Conservation (phyloP, 2,329 filamentous ascomycete genomes). For the Zasmidium citrigriseum region DNA sequence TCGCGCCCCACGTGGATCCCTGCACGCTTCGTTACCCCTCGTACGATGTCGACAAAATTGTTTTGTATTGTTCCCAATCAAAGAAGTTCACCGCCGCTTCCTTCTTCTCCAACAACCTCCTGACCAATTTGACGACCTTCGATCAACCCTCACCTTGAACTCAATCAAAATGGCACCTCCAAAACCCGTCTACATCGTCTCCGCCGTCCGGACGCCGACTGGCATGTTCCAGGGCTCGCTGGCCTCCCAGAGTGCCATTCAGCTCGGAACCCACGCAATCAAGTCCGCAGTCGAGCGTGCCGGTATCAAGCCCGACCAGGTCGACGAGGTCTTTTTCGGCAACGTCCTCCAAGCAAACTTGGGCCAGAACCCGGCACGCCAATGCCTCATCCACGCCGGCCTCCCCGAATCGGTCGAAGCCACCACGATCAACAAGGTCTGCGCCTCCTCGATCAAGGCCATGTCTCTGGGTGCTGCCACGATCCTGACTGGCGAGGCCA, state of each 20-base stretch:
- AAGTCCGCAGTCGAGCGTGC: constrained; percentile 80
- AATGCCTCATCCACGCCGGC: constrained; percentile 87
- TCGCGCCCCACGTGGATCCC: not conserved
- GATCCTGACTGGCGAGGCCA: constrained; percentile 93
- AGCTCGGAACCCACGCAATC: constrained; percentile 89
- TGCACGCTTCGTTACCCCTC: not conserved
- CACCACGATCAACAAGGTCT: constrained; percentile 99
- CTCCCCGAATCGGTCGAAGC: constrained; percentile 76
- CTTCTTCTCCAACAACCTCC: not conserved
- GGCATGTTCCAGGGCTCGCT: constrained; percentile 94
- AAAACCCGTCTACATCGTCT: constrained; percentile 93
- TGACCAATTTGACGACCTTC: not conserved
- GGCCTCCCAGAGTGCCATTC: constrained; percentile 79
- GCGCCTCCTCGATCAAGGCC: constrained; percentile 91
- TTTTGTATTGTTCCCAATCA: not conserved
- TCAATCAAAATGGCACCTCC: constrained; percentile 67
- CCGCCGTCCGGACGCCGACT: constrained; percentile 73
- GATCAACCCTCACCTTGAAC: not conserved
- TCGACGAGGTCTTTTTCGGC: constrained; percentile 96
- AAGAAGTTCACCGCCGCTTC: not conserved
- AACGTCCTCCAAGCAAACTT: constrained; percentile 96
- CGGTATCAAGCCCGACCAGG: constrained; percentile 81
- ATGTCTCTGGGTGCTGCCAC: constrained; percentile 94
- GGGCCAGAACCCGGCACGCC: constrained; percentile 93
- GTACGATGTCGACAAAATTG: constrained; percentile 3